These are phyloP conservation scores for Suillus variegatus DNA, from an alignment of 768 basidiomycete species.

Conservation along the genomic window DNA sequence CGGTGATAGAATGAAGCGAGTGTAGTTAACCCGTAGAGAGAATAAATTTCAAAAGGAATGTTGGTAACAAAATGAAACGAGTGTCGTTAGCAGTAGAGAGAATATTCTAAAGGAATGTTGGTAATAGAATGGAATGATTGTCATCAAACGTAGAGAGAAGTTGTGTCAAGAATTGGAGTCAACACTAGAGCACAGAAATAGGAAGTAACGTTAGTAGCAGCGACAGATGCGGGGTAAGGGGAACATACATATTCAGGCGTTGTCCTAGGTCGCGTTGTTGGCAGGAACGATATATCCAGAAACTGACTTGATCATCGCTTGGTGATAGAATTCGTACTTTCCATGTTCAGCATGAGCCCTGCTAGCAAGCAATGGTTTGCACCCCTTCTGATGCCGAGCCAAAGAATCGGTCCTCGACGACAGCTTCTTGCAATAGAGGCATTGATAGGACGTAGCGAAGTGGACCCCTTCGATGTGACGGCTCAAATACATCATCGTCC, in stretches of 20 bases:
- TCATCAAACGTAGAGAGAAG: not conserved
- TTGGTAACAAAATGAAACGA: no score
- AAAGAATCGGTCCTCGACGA: not conserved
- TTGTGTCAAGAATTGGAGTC: not conserved
- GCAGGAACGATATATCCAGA: not conserved
- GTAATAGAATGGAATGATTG: not conserved
- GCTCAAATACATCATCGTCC: no score
- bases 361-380: not conserved
- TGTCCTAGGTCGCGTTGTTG: no score
- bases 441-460: not conserved
- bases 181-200: not conserved
- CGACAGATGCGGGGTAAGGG: not conserved
- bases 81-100: no score
- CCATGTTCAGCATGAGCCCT: not conserved
- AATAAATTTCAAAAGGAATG: no score
- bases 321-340: fast-evolving
- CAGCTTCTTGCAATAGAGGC: not conserved
- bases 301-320: not conserved
- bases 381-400: not conserved
- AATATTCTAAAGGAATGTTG: not conserved
- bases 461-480: not conserved
- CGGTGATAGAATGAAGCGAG: no score
- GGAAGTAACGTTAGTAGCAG: not conserved
- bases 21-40: no score
- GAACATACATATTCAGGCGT: not conserved